phyloP scores from a whole-genome alignment of 116 monocot genomes.

The Zostera marina region DNA sequence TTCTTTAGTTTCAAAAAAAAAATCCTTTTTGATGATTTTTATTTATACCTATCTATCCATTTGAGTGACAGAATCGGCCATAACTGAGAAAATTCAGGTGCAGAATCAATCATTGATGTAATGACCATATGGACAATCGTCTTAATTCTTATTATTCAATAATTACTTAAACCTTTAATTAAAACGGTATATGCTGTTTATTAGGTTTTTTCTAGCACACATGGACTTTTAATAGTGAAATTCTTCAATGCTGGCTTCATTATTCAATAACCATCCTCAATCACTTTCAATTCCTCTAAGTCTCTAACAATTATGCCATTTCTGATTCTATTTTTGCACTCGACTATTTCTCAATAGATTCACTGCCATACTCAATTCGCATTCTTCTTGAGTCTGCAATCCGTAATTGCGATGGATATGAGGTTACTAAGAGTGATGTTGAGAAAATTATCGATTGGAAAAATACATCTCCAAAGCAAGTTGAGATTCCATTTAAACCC shows the following conservation, averaged over 20 bases:
- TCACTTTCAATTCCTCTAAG: background rate
- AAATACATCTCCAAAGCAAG: constrained; percentile 52
- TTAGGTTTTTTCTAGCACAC: background rate
- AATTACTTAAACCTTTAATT: background rate
- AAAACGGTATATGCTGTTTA: background rate
- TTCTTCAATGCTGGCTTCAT: background rate
- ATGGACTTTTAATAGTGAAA: background rate
- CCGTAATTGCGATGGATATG: constrained; percentile 67
- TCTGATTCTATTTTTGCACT: background rate
- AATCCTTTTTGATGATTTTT: too few relatives aligned
- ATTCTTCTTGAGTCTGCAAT: constrained; percentile 79
- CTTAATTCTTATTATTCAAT: background rate
- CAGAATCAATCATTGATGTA: too few relatives aligned
- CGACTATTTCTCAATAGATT: constrained; percentile 17
- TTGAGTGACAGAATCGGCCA: too few relatives aligned
- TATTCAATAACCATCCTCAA: background rate
- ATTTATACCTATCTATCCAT: too few relatives aligned
- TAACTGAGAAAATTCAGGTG: too few relatives aligned
- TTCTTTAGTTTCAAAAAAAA: too few relatives aligned
- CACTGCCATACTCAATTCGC: constrained; percentile 58
- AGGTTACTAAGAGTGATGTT: constrained; percentile 62
- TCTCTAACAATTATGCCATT: background rate
- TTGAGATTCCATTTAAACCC: constrained; percentile 82
- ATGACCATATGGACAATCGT: too few relatives aligned
- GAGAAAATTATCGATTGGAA: constrained; percentile 86